phyloP scores from a whole-genome alignment of 2,329 filamentous ascomycete genomes.

The Pseudogymnoascus sp. region DNA sequence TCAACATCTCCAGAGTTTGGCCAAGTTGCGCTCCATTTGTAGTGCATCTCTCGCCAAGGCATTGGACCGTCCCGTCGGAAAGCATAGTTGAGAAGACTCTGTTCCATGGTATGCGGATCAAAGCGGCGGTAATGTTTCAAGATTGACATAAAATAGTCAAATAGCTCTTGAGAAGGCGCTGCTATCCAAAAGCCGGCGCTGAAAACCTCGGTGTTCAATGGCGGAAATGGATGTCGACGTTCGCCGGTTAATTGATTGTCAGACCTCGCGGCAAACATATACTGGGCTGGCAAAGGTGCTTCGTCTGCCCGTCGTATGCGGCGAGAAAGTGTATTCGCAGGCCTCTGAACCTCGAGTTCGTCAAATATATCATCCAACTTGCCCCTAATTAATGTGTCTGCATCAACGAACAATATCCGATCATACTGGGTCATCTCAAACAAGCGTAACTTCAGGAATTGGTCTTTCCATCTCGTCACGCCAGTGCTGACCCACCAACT shows the following conservation, averaged over 20 bases:
- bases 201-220: slow-evolving; percentile 28
- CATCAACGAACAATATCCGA: slow-evolving; percentile 36
- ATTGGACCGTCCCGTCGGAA: slow-evolving; percentile 34
- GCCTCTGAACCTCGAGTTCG: slow-evolving; percentile 20
- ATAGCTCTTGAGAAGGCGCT: slow-evolving; percentile 32
- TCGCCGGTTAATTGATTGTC: slow-evolving; percentile 30
- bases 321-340: slow-evolving; percentile 18
- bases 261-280: slow-evolving; percentile 29
- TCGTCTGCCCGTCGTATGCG: slow-evolving; percentile 24
- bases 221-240: slow-evolving; percentile 31
- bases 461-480: slow-evolving; percentile 34
- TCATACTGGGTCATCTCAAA: slow-evolving; percentile 35
- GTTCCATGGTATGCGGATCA: slow-evolving; percentile 33
- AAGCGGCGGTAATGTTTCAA: slow-evolving; percentile 31
- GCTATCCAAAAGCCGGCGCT: slow-evolving; percentile 36
- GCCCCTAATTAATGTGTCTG: slow-evolving; percentile 33
- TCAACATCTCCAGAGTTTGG: slow-evolving; percentile 29
- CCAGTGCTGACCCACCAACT: slow-evolving; percentile 31
- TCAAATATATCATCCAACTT: slow-evolving; percentile 34
- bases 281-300: slow-evolving; percentile 26
- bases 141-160: slow-evolving; percentile 32
- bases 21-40: slow-evolving; percentile 34
- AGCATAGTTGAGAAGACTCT: slow-evolving; percentile 38
- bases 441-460: slow-evolving; percentile 36
- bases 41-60: slow-evolving; percentile 34